Conservation (phyloP, 768 basidiomycete genomes). For the Lactifluus piperatus region DNA sequence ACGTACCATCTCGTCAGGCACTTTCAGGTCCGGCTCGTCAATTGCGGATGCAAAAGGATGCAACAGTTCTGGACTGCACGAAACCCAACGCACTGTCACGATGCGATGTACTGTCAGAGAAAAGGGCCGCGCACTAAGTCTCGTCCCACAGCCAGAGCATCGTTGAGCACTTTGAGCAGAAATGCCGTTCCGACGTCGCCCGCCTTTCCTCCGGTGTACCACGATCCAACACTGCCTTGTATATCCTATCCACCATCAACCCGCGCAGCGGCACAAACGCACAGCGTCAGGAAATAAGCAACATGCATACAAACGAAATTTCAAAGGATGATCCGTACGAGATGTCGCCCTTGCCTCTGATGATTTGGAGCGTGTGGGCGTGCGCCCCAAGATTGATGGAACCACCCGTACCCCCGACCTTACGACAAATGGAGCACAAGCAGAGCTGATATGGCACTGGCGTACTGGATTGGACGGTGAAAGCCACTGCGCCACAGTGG, state of each 20-base stretch:
- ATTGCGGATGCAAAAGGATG: conserved; percentile 65
- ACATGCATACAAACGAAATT: background rate
- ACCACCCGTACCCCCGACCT: conserved; percentile 57
- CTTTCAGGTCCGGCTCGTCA: conserved; percentile 47
- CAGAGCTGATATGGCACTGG: conserved; percentile 62
- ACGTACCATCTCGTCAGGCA: conserved; percentile 43
- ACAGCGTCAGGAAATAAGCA: background rate
- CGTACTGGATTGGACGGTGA: conserved; percentile 38
- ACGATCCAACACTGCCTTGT: conserved; percentile 53
- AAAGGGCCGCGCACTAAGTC: conserved; percentile 34
- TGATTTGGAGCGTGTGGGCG: conserved; percentile 40
- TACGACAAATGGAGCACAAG: conserved; percentile 61
- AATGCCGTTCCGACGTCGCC: conserved; percentile 50
- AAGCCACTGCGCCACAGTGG: conserved; percentile 30
- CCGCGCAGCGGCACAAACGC: too few relatives aligned
- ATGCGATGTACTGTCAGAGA: background rate
- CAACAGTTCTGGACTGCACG: conserved; percentile 47
- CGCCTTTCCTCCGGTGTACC: conserved; percentile 40
- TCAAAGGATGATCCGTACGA: conserved; percentile 30
- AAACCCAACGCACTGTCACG: background rate
- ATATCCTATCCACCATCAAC: conserved; percentile 34
- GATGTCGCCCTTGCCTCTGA: conserved; percentile 42
- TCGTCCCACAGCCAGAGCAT: conserved; percentile 62
- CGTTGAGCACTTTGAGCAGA: conserved; percentile 52
- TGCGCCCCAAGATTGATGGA: conserved; percentile 56